phyloP scores from a whole-genome alignment of 306 rosid genomes.

The Medicago lupulina region DNA sequence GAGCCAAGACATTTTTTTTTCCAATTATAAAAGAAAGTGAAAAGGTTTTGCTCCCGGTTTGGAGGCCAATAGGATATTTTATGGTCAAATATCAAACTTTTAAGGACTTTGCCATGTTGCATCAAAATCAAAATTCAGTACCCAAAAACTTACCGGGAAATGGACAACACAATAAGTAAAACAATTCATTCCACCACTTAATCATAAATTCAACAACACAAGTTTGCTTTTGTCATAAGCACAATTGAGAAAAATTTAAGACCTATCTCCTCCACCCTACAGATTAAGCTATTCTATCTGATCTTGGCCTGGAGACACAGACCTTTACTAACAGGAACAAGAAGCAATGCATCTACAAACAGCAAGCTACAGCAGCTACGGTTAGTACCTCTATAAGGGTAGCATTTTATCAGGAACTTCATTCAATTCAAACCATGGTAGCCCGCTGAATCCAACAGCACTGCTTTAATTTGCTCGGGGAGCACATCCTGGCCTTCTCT shows the following conservation, averaged over 20 bases:
- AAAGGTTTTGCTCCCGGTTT: not conserved
- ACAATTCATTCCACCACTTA: constrained; percentile 39
- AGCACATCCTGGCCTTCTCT: constrained; percentile 81
- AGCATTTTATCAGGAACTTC: constrained; percentile 30
- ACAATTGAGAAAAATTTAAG: constrained; percentile 29
- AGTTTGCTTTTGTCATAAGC: constrained; percentile 34
- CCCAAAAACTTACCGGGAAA: not conserved
- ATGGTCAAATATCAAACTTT: not conserved
- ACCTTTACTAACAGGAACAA: constrained; percentile 34
- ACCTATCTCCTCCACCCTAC: constrained; percentile 36
- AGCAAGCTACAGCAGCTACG: constrained; percentile 39
- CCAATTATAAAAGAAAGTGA: not conserved
- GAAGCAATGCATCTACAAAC: constrained; percentile 51
- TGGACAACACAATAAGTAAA: not conserved
- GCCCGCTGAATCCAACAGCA: constrained; percentile 82
- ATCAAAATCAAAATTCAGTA: constrained; percentile 15
- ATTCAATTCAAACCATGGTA: constrained; percentile 66
- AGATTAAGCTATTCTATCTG: constrained; percentile 45
- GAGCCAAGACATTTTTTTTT: not conserved
- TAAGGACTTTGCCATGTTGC: not conserved
- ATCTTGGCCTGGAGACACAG: constrained; percentile 35
- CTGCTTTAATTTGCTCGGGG: constrained; percentile 89
- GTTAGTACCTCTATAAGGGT: constrained; percentile 42
- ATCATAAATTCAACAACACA: constrained; percentile 33
- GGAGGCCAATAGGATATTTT: not conserved